Conservation (phyloP, 768 basidiomycete species). For the Clavaria fumosa region DNA sequence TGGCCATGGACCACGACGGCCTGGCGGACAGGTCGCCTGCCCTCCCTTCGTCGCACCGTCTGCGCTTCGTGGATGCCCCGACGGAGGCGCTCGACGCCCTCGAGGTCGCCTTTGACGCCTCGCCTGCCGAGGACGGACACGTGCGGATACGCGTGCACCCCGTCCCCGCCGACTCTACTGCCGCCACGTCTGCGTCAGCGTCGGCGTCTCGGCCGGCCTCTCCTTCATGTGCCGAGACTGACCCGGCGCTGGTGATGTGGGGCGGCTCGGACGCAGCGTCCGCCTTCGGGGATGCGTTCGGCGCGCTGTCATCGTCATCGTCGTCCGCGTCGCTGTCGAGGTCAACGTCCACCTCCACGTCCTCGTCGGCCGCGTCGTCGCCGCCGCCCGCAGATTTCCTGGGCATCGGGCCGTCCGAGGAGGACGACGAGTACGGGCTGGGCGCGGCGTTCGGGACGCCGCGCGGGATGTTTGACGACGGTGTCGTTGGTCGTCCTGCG, state of each 20-base stretch:
- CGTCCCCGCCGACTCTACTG: conserved; percentile 29
- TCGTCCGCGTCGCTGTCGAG: conserved; percentile 17
- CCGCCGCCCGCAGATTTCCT: conserved; percentile 42
- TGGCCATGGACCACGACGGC: conserved; percentile 32
- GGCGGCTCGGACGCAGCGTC: conserved; percentile 13
- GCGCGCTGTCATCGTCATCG: conserved; percentile 25
- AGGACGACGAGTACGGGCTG: conserved; percentile 22
- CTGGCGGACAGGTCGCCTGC: conserved; percentile 20
- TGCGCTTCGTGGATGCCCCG: conserved; percentile 42
- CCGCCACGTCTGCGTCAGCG: conserved; percentile 9
- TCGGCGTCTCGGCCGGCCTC: conserved; percentile 12
- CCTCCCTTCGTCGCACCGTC: conserved; percentile 25
- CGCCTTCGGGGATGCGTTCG: conserved; percentile 12
- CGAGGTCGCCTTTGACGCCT: conserved; percentile 61
- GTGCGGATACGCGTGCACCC: conserved; percentile 63
- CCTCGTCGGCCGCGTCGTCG: not conserved
- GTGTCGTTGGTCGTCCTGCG: not conserved
- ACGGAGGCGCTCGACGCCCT: conserved; percentile 38
- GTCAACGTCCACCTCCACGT: not conserved
- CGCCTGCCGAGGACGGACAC: conserved; percentile 47
- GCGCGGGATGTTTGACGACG: not conserved
- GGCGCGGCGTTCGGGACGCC: not conserved
- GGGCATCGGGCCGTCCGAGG: conserved; percentile 30
- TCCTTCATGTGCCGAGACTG: not conserved
- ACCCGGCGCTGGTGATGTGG: conserved; percentile 15